Conservation (phyloP, 371 early-diverging fungal species). For the Catenaria anguillulae region DNA sequence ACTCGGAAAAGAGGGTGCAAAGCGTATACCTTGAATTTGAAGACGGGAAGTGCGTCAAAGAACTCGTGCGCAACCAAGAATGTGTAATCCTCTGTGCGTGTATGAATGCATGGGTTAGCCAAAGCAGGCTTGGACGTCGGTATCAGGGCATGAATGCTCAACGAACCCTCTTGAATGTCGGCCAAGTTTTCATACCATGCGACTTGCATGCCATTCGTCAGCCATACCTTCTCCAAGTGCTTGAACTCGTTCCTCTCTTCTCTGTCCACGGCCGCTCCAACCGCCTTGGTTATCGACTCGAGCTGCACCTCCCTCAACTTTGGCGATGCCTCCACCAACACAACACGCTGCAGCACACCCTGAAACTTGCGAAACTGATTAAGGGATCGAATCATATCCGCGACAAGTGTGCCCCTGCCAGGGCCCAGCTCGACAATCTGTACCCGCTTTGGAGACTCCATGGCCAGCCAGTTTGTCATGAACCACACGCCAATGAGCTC, state of each 20-base stretch:
- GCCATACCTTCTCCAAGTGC: neutral
- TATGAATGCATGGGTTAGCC: too few species aligned
- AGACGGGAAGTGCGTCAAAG: slow-evolving; percentile 89
- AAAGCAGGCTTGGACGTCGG: too few species aligned
- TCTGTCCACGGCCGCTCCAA: neutral
- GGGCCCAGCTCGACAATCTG: slow-evolving; percentile 85
- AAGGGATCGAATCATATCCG: slow-evolving; percentile 52
- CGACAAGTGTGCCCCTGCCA: slow-evolving; percentile 85
- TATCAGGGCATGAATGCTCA: too few species aligned
- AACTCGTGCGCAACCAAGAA: slow-evolving; percentile 82
- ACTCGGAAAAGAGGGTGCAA: too few species aligned
- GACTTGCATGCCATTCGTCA: neutral
- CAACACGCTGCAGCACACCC: neutral
- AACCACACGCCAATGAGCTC: slow-evolving; percentile 75
- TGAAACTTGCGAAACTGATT: neutral
- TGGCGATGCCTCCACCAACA: slow-evolving; percentile 5
- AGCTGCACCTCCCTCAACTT: neutral
- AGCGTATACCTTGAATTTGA: slow-evolving; percentile 52
- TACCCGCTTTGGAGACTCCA: slow-evolving; percentile 30
- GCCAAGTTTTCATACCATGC: neutral
- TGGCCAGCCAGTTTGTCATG: slow-evolving; percentile 47
- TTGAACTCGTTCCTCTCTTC: neutral
- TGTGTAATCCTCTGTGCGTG: slow-evolving; percentile 31
- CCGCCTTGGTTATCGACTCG: neutral
- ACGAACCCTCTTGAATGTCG: neutral